Percentiles rank a stretch among this genome's conserved stretches.
phyloP scores from a whole-genome alignment of 208 protist genomes.

The Trypanosoma scelopori region DNA sequence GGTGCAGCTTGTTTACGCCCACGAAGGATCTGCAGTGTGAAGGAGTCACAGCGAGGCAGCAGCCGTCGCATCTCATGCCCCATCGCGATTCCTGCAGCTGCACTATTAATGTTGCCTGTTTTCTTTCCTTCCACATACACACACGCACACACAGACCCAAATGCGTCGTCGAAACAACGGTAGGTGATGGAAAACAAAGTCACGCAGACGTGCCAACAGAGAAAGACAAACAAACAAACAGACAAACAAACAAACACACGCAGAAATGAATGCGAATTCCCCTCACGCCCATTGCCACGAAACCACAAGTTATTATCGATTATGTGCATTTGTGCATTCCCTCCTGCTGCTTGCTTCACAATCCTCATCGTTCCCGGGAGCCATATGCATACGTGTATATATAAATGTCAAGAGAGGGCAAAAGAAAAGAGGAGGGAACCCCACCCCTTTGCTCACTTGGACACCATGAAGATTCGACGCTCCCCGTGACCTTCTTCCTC shows the following conservation, averaged over 20 bases:
- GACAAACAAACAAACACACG: background rate
- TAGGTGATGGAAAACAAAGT: background rate
- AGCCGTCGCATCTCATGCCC: background rate
- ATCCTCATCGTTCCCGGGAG: background rate
- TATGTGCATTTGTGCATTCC: background rate
- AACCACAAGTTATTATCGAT: background rate
- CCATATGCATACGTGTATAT: background rate
- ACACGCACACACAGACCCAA: background rate
- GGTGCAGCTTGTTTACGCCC: background rate
- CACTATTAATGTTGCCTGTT: background rate
- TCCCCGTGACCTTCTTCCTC: constrained; percentile 48
- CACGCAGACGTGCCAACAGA: background rate
- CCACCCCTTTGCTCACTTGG: constrained; percentile 4
- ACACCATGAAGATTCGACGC: constrained; percentile 34
- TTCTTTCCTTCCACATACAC: constrained; percentile 8
- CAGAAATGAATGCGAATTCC: too few species aligned
- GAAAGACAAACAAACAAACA: background rate
- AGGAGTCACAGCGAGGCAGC: background rate
- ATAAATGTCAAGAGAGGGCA: background rate
- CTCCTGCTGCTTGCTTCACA: background rate
- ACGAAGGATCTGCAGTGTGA: constrained; percentile 4
- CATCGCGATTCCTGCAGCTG: background rate
- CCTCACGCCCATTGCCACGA: background rate
- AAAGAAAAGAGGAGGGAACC: too few species aligned
- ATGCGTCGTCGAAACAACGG: background rate